Evolutionary conservation across 1,284 basidiomycete genomes (phyloP).

Genomic region (Mycena sp.): DNA sequence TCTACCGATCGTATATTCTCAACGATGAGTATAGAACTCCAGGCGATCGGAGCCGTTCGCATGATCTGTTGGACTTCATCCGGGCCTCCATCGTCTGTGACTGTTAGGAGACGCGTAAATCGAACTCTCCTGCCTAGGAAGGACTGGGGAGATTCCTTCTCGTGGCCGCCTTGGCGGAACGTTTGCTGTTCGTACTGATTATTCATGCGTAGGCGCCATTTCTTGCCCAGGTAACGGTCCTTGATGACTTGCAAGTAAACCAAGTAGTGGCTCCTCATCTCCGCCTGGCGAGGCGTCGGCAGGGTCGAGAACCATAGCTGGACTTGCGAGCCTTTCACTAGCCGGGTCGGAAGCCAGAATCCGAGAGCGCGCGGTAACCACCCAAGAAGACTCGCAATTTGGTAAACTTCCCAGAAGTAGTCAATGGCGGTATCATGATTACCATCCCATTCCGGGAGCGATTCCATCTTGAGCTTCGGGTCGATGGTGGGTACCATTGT

Average conservation of each 20-base stretch:
- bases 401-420: not conserved
- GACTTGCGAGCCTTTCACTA: not conserved
- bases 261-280: not conserved
- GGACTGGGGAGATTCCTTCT: conserved; percentile 6
- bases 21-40: too few relatives aligned
- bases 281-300: not conserved
- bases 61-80: too few relatives aligned
- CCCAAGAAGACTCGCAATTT: not conserved
- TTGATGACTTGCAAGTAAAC: conserved; percentile 2
- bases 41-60: too few relatives aligned
- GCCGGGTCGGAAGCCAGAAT: not conserved
- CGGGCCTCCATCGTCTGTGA: too few relatives aligned
- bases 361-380: not conserved
- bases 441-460: conserved; percentile 11
- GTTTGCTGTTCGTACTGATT: conserved; percentile 7
- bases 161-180: conserved; percentile 25
- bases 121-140: conserved; percentile 19
- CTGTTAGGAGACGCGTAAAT: too few relatives aligned
- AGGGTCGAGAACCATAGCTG: conserved; percentile 7
- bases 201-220: conserved; percentile 20
- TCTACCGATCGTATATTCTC: too few relatives aligned
- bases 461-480: conserved; percentile 11
- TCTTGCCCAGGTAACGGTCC: conserved; percentile 11
- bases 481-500: conserved; percentile 3
- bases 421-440: not conserved